phyloP scores from a whole-genome alignment of 306 rosid species.

The Alnus rubra region DNA sequence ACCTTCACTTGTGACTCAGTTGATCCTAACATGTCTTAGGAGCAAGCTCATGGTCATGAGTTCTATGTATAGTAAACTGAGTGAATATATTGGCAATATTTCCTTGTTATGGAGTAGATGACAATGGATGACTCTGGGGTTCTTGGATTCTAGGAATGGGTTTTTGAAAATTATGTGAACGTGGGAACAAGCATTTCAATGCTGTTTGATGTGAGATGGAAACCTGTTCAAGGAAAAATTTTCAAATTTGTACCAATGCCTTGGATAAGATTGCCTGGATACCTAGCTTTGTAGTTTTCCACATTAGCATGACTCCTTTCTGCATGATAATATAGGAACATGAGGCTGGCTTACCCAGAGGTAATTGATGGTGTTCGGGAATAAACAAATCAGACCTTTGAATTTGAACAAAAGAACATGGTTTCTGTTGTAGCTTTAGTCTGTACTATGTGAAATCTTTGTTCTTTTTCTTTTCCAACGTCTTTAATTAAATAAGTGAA shows the following conservation, averaged over 20 bases:
- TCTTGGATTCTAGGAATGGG: neutral
- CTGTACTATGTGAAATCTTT: too few relatives aligned
- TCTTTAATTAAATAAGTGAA: too few relatives aligned
- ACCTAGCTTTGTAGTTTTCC: neutral
- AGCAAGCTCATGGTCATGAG: neutral
- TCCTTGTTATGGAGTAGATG: neutral
- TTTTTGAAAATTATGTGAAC: neutral
- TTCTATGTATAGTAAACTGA: neutral
- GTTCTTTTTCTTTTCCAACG: neutral
- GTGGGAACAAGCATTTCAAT: neutral
- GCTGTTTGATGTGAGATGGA: neutral
- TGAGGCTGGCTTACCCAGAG: neutral
- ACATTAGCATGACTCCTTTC: neutral
- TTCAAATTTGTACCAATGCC: neutral
- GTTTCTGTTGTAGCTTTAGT: neutral
- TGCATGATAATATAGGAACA: neutral
- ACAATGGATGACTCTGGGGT: neutral
- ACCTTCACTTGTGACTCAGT: neutral
- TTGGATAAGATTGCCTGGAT: neutral
- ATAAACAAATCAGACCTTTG: neutral
- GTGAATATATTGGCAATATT: neutral
- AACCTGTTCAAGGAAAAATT: neutral
- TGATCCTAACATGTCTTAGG: neutral
- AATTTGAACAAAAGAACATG: neutral
- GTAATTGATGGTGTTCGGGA: neutral